Evolutionary conservation across 805 yeast species (phyloP).

Genomic region (Ascoidea rubescens): DNA sequence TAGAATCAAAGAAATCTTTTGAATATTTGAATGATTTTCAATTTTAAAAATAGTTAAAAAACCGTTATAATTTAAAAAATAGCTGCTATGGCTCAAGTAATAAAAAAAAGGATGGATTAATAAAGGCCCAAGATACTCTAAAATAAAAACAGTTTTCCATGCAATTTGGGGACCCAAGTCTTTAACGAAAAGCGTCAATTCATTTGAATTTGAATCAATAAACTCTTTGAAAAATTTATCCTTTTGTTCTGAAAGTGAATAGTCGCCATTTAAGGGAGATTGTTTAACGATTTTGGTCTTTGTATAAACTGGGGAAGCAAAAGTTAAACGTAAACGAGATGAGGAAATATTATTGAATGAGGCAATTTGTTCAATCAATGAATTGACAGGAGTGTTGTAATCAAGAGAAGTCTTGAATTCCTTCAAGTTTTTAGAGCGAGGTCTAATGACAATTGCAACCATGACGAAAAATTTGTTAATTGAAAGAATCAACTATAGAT

Average conservation of each 20-base stretch:
- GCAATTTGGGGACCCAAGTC: constrained; percentile 89
- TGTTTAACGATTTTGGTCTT: constrained; percentile 18
- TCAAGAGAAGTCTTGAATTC: constrained; percentile 25
- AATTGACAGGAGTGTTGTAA: constrained; percentile 23
- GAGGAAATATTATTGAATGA: constrained; percentile 27
- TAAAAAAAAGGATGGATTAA: constrained; percentile 64
- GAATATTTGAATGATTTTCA: constrained; percentile 33
- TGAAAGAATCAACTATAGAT: not conserved
- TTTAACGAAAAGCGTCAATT: constrained; percentile 46
- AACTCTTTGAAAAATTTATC: constrained; percentile 15
- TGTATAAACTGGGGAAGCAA: constrained; percentile 7
- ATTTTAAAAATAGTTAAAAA: not conserved
- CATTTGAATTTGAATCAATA: constrained; percentile 27
- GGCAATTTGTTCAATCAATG: constrained; percentile 29
- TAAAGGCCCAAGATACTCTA: constrained; percentile 87
- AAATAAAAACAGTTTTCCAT: constrained; percentile 80
- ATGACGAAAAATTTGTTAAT: constrained; percentile 14
- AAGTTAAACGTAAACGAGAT: constrained; percentile 44
- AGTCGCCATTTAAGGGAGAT: constrained; percentile 15
- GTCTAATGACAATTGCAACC: constrained; percentile 35
- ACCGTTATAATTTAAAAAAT: constrained; percentile 15
- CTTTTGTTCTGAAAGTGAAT: constrained; percentile 22
- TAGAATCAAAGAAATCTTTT: constrained; percentile 37
- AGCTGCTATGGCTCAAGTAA: constrained; percentile 11
- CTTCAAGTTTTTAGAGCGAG: constrained; percentile 48